Percentiles rank a stretch among this genome's conserved stretches.
Evolutionary conservation across 169 alveolate species (phyloP).

Genomic region (Amoebophrya sp.): DNA sequence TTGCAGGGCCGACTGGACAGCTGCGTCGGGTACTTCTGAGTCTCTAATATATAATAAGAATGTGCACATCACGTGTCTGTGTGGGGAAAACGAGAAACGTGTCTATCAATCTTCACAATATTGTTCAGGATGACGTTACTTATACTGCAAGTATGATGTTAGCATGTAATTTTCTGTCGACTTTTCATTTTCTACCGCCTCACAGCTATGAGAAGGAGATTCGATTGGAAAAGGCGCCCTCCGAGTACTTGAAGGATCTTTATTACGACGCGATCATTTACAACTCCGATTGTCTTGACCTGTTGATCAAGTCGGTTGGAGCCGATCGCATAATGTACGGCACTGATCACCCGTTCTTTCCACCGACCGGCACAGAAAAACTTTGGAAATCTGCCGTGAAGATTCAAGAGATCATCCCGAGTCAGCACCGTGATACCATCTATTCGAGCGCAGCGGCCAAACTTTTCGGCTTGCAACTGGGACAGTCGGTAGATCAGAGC

Average conservation of each 20-base stretch:
- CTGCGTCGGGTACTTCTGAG: background rate
- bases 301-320: background rate
- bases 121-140: no score
- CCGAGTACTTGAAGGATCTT: background rate
- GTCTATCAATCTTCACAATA: no score
- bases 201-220: background rate
- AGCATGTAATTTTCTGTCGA: no score
- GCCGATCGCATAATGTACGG: background rate
- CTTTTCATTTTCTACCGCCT: no score
- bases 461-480: background rate
- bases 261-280: slow-evolving; percentile 20
- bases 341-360: slow-evolving; percentile 4
- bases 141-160: no score
- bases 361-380: background rate
- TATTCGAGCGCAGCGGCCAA: background rate
- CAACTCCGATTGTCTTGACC: background rate
- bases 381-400: background rate
- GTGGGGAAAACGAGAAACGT: no score
- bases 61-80: no score
- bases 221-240: background rate
- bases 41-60: no score
- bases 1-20: background rate
- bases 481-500: no score
- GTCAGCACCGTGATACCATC: background rate
- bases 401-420: background rate